Percentiles rank a stretch among this genome's conserved stretches.
Conservation (phyloP, 2,329 filamentous ascomycete species). For the Magnaporthiopsis poae region DNA sequence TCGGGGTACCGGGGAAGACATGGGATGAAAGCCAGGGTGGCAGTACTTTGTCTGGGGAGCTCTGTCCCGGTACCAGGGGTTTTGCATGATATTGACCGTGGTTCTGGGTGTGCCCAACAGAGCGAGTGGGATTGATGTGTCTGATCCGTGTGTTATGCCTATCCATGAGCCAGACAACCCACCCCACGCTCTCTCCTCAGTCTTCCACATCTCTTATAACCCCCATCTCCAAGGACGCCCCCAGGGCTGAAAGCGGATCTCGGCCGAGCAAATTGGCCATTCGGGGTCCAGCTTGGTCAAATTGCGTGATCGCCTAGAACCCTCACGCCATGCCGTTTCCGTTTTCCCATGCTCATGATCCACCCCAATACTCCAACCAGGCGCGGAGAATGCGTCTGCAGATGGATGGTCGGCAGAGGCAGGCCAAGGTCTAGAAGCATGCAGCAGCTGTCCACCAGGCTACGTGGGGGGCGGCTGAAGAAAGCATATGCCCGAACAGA, state of each 20-base stretch:
- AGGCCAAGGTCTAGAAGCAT: not conserved
- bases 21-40: not conserved
- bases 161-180: no score
- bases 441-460: not conserved
- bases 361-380: not conserved
- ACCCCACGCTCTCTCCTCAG: not conserved
- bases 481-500: not conserved
- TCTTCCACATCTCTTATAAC: not conserved
- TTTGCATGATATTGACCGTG: not conserved
- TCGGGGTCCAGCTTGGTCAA: not conserved
- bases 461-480: not conserved
- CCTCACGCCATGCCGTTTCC: conserved; percentile 6
- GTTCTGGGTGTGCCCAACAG: not conserved
- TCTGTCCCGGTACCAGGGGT: no score
- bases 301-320: conserved; percentile 5
- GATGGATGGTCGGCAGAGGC: not conserved
- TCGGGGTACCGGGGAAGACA: not conserved
- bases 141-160: not conserved
- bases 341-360: not conserved
- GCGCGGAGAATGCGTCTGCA: not conserved
- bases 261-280: not conserved
- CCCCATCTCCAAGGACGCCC: not conserved
- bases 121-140: not conserved
- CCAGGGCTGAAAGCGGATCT: not conserved
- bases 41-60: not conserved